Base-by-base conservation (phyloP, 768 basidiomycete genomes). In the Gymnopilus dilepis region DNA sequence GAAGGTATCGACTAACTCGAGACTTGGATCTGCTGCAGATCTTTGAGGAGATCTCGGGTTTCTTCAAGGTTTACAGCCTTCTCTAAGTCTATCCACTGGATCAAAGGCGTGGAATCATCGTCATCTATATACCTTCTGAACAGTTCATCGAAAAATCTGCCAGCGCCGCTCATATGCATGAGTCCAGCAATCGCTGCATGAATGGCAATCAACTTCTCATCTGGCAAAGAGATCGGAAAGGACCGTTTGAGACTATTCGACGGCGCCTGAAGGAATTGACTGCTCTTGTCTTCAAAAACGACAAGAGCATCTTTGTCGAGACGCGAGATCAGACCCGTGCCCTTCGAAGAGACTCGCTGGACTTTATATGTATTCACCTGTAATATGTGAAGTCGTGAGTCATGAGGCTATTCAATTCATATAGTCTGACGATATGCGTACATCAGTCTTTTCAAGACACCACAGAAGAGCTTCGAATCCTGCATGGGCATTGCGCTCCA, bases 71-170 rank as follows among this genome's bases (percentile, higher is more conserved):
- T 17, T 41, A 41, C 13, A 37, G 34, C 34, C 13, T 37, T 13
- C 40, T 41, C 40, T 4, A 41, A 17, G 34, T 37, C 63, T 51
- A 15, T 4, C 63, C 63, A 65, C 17, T 57, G 56, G 54, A 60
- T 53, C 53, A 52, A 6, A 37, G 40, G 31, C 22, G 30, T 37
- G 0, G 60, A 38, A n/a, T 13, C 47, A 11, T 58, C 26, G 6
- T 47, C 55, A 40, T 60, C 62, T 31, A 53, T 28, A 26, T 61
- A 64, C 47, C 51, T 54, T 34, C 38, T 15, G 48, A 67, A 57
- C 28, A 65, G 56, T 21, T 62, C 57, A 47, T 68, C 63, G 22
- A 68, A 60, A 43, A 68, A 68, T 50, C 53, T 62, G 8, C 67
- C 67, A 19, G 63, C 63, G 17, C 57, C 66, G 40, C 63, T 63